Conservation (phyloP, 768 basidiomycete genomes). For the Leccinum truebloodii region DNA sequence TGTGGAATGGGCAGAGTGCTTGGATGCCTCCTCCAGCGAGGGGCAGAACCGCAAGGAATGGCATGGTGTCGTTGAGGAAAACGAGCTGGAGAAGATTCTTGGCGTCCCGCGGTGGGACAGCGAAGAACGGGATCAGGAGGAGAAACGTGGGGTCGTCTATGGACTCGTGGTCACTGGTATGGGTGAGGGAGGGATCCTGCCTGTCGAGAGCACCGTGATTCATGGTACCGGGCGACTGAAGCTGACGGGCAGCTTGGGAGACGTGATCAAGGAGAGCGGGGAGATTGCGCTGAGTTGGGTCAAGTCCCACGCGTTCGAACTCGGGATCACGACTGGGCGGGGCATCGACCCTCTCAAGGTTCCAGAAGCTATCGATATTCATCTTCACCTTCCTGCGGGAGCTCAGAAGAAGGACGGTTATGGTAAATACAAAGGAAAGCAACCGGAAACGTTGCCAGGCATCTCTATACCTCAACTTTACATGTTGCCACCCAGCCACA, state of each 20-base stretch:
- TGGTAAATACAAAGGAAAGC: no score
- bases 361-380: conserved; percentile 75
- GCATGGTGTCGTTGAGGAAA: conserved; percentile 56
- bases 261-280: conserved; percentile 91
- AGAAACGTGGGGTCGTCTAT: conserved; percentile 75
- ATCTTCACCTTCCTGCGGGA: conserved; percentile 86
- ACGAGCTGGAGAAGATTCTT: conserved; percentile 81
- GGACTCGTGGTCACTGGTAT: conserved; percentile 87
- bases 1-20: conserved; percentile 82
- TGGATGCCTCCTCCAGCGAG: conserved; percentile 30
- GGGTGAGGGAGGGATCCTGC: conserved; percentile 82
- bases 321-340: conserved; percentile 71
- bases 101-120: conserved; percentile 80
- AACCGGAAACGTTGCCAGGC: no score
- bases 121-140: conserved; percentile 76
- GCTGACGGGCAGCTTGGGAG: conserved; percentile 83
- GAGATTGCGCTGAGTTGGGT: conserved; percentile 93
- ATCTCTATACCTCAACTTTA: no score
- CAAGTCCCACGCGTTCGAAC: conserved; percentile 77
- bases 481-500: no score
- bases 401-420: conserved; percentile 89
- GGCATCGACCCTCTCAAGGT: conserved; percentile 75
- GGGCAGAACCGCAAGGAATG: conserved; percentile 45
- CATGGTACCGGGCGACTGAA: conserved; percentile 76
- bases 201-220: conserved; percentile 79